Conservation (phyloP, 768 basidiomycete species). For the Rubroboletus pulcherrimus region DNA sequence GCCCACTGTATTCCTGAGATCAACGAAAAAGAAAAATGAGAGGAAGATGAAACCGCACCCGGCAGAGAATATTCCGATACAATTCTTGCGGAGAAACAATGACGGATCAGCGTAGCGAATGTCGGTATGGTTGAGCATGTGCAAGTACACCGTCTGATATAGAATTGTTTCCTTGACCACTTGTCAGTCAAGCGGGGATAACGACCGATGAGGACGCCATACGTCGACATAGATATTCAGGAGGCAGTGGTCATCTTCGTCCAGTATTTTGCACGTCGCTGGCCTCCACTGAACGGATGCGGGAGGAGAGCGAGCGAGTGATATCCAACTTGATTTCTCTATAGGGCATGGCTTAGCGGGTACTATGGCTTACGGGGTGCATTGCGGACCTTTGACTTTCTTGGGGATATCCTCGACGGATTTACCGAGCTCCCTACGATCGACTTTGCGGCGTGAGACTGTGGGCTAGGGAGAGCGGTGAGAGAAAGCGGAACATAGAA, state of each 20-base stretch:
- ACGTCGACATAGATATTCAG: conserved; percentile 77
- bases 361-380: not conserved
- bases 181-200: conserved; percentile 9
- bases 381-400: conserved; percentile 57
- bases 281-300: conserved; percentile 65
- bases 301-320: conserved; percentile 47
- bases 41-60: conserved; percentile 39
- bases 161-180: conserved; percentile 59
- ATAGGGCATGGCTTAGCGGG: conserved; percentile 3
- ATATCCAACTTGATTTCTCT: conserved; percentile 77
- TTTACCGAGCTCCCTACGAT: conserved; percentile 44
- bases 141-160: conserved; percentile 69
- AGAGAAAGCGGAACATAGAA: conserved; percentile 3
- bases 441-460: conserved; percentile 48
- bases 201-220: conserved; percentile 21
- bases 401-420: conserved; percentile 42
- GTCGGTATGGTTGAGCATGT: conserved; percentile 74
- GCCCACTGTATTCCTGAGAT: conserved; percentile 39
- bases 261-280: conserved; percentile 66
- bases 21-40: conserved; percentile 3
- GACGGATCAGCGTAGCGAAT: conserved; percentile 75
- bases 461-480: conserved; percentile 35
- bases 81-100: conserved; percentile 72
- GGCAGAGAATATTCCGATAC: conserved; percentile 64
- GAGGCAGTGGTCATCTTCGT: conserved; percentile 64